These are phyloP conservation scores for Yarrowia sp. DNA, from an alignment of 805 yeast species.

Conservation along the genomic window DNA sequence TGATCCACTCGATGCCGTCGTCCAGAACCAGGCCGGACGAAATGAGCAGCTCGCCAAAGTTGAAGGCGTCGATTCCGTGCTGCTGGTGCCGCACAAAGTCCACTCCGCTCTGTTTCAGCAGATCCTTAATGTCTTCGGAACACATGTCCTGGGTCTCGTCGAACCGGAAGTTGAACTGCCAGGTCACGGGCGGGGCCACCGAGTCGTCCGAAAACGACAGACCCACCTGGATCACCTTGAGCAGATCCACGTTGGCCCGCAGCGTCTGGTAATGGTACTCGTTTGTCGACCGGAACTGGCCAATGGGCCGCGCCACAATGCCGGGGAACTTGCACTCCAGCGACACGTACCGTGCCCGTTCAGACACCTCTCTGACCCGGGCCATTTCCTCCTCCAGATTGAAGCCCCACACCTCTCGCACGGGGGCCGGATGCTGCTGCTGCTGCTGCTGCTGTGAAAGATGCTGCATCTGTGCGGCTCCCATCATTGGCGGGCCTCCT, in stretches of 20 bases:
- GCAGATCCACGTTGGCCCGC: slow-evolving; percentile 86
- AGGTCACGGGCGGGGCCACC: slow-evolving; percentile 65
- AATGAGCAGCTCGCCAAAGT: slow-evolving; percentile 82
- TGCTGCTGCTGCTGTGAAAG: slow-evolving; percentile 30
- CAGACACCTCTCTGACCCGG: slow-evolving; percentile 50
- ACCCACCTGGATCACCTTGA: slow-evolving; percentile 86
- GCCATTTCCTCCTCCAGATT: slow-evolving; percentile 54
- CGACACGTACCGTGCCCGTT: slow-evolving; percentile 52
- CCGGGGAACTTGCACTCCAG: slow-evolving; percentile 96
- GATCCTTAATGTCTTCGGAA: slow-evolving; percentile 81
- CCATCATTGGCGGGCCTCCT: slow-evolving; percentile 29
- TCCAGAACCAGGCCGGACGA: slow-evolving; percentile 86
- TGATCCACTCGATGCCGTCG: slow-evolving; percentile 78
- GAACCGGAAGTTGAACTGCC: slow-evolving; percentile 94
- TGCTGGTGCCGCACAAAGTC: slow-evolving; percentile 76
- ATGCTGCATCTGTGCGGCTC: slow-evolving; percentile 35
- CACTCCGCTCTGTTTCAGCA: slow-evolving; percentile 80
- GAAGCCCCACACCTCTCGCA: slow-evolving; percentile 52
- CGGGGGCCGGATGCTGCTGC: slow-evolving; percentile 33
- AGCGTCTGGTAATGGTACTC: slow-evolving; percentile 97
- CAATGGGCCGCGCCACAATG: slow-evolving; percentile 93
- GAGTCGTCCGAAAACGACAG: slow-evolving; percentile 72
- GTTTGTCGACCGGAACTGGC: slow-evolving; percentile 83
- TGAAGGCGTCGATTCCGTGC: slow-evolving; percentile 78
- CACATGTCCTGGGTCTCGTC: slow-evolving; percentile 80